Conservation (phyloP, 805 yeast species). For the Cyberlindnera nakhonratchasimensis region DNA sequence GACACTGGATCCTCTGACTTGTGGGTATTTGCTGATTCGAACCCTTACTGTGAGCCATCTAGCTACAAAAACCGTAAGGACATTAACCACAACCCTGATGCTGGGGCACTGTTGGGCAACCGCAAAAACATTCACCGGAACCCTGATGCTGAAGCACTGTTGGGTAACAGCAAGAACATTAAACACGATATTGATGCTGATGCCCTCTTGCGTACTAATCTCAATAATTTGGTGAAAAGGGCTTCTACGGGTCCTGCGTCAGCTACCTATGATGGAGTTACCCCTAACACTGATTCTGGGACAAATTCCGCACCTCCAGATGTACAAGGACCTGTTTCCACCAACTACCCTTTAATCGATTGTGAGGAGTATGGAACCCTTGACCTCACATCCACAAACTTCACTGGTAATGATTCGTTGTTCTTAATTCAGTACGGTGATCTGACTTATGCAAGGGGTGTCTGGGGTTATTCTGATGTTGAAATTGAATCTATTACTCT, state of each 20-base stretch:
- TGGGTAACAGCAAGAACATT: neutral
- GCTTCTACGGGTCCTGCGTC: no score
- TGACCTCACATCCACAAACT: neutral
- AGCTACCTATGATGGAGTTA: no score
- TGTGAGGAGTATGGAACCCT: neutral
- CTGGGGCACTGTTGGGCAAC: no score
- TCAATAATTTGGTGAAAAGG: neutral
- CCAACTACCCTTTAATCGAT: no score
- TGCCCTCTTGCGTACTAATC: conserved; percentile 22
- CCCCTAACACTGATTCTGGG: no score
- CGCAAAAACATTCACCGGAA: no score
- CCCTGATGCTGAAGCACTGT: no score
- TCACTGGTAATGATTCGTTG: conserved; percentile 5
- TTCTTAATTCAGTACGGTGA: conserved; percentile 48
- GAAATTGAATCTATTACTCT: conserved; percentile 45
- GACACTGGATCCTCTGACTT: conserved; percentile 36
- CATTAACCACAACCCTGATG: no score
- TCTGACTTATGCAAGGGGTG: conserved; percentile 45
- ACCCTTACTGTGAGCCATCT: conserved; percentile 33
- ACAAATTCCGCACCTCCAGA: no score
- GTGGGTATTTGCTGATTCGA: conserved; percentile 29
- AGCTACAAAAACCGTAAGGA: no score
- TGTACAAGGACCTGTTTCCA: no score
- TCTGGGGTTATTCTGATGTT: conserved; percentile 62
- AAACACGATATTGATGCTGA: conserved; percentile 13